A percentile compares a stretch with the other conserved stretches of the same genome.
Conservation (phyloP, 1,139 yeast species). For the Williopsis jadinii region DNA sequence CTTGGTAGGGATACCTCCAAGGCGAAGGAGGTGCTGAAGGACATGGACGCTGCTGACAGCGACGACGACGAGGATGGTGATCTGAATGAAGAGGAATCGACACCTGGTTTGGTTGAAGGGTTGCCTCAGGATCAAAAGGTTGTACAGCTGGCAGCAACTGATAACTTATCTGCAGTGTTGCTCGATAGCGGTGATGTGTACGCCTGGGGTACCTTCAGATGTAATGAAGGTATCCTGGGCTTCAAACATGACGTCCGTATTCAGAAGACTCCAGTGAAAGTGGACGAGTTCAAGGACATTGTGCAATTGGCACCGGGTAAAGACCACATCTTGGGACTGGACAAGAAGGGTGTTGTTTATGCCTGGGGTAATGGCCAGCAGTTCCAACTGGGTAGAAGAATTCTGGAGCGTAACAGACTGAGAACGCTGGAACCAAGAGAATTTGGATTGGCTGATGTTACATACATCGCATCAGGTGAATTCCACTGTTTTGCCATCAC, state of each 20-base stretch:
- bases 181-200: conserved; percentile 80
- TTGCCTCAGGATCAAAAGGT: conserved; percentile 53
- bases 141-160: conserved; percentile 88
- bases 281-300: conserved; percentile 55
- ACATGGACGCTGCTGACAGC: conserved; percentile 48
- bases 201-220: conserved; percentile 97
- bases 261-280: conserved; percentile 62
- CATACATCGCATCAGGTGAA: conserved; percentile 85
- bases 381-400: conserved; percentile 80
- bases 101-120: conserved; percentile 71
- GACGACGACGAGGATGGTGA: conserved; percentile 73
- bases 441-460: conserved; percentile 70
- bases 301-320: conserved; percentile 91
- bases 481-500: conserved; percentile 93
- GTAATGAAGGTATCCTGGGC: conserved; percentile 87
- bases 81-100: conserved; percentile 79
- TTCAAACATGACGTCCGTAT: conserved; percentile 59
- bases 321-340: conserved; percentile 83
- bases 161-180: conserved; percentile 77
- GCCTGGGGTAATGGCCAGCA: conserved; percentile 99
- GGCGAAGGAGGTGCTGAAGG: conserved; percentile 54
- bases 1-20: conserved; percentile 80
- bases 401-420: conserved; percentile 68
- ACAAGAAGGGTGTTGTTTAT: conserved; percentile 76
- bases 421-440: conserved; percentile 70